Base-by-base conservation (phyloP, 495 filamentous ascomycete species). In the Neurospora sp. region DNA sequence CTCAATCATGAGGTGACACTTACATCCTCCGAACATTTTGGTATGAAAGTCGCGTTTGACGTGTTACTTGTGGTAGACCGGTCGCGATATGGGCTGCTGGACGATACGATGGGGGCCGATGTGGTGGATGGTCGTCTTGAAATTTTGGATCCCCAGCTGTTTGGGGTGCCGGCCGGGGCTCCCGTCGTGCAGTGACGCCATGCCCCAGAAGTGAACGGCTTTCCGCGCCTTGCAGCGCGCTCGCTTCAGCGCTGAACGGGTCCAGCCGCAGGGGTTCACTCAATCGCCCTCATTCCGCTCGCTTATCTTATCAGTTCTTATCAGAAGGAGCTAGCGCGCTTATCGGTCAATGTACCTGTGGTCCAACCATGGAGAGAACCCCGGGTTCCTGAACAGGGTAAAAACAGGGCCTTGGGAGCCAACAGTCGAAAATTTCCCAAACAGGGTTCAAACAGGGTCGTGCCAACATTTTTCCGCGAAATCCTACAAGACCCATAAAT, bases 21-120 rank as follows among this genome's bases (percentile, higher is more conserved):
- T 77, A 84, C 84, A 82, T 80, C 82, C 82, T 69, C 83, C 83
- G 69, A 85, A 85, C 83, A 85, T 85, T 39, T 78, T 84, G 76
- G 31, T 44, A n/a, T 48, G 1, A 35, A 4, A 35, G 27, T 35
- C 53, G 27, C 53, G 53, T 65, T 65, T 65, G 53, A 35, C 12
- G 53, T 65, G 53, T 65, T 65, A 35, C 12, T 35, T 61, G 35
- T 7, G 53, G 27, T 18, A 35, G 27, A 37, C 53, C 18, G 53
- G 53, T 65, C 53, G 27, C 53, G 27, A 65, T 65, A 35, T 18
- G 27, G 53, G 53, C 53, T 65, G 53, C 12, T 65, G 53, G 53
- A 65, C 53, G 53, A 65, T 35, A 35, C 53, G 53, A 65, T 65
- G 53, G 53, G 27, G 27, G 53, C 53, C 27, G 53, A 35, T 35